phyloP scores from a whole-genome alignment of 2,329 filamentous ascomycete genomes.

The Apiospora aurea region DNA sequence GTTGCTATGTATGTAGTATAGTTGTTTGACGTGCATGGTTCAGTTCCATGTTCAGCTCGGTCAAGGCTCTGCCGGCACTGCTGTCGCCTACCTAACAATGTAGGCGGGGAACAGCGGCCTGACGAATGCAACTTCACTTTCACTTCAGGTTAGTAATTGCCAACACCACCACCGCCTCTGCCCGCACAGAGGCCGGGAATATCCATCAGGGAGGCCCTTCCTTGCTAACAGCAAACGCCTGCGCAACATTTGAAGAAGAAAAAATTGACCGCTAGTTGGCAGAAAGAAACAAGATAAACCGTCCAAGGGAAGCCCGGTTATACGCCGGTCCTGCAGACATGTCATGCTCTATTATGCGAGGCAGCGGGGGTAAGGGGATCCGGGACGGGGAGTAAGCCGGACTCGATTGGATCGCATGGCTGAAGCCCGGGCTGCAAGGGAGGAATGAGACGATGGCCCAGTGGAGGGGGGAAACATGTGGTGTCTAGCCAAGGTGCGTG shows the following conservation, averaged over 20 bases:
- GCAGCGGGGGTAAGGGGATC: neutral
- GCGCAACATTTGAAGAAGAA: neutral
- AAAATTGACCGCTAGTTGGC: neutral
- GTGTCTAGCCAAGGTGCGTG: neutral
- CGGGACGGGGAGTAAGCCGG: conserved; percentile 5
- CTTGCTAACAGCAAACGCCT: neutral
- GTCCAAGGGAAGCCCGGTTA: neutral
- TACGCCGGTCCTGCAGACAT: conserved; percentile 11
- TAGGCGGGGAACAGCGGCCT: conserved; percentile 1
- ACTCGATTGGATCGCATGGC: conserved; percentile 15
- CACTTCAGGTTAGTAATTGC: neutral
- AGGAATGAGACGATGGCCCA: neutral
- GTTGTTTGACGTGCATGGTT: neutral
- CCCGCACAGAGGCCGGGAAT: neutral
- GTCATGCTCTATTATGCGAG: conserved; percentile 9
- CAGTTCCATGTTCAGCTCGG: conserved; percentile 3
- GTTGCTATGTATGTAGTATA: neutral
- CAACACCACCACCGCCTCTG: neutral
- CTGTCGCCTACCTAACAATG: neutral
- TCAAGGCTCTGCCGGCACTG: neutral
- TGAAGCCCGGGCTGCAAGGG: conserved; percentile 17
- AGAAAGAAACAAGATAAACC: neutral
- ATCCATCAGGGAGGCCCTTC: neutral
- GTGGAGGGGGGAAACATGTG: neutral
- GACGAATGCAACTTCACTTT: conserved; percentile 4